These are phyloP conservation scores for Populus hybrid DNA, from an alignment of 441 rosid genomes.

Conservation along the genomic window DNA sequence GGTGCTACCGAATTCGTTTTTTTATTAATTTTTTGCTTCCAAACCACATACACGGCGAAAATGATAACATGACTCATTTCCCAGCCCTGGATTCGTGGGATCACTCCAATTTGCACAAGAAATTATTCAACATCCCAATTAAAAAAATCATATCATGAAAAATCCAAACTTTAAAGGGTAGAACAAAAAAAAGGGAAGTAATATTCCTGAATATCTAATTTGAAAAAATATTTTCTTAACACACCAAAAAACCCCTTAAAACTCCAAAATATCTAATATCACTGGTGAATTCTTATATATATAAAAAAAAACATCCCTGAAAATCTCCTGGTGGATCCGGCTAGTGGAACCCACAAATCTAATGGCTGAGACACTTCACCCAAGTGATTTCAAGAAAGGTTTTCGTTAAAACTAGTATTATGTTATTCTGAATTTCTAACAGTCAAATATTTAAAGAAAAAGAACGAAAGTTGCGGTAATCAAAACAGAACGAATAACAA, in stretches of 20 bases:
- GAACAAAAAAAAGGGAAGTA: not conserved
- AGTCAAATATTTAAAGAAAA: not conserved
- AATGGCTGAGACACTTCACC: not conserved
- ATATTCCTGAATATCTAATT: not conserved
- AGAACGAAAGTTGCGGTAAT: not conserved
- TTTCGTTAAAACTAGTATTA: not conserved
- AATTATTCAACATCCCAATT: not conserved
- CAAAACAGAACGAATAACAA: not conserved
- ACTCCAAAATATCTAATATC: not conserved
- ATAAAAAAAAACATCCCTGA: not conserved
- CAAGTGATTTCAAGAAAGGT: not conserved
- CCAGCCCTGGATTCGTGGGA: not conserved
- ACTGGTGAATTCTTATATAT: not conserved
- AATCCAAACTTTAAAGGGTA: not conserved
- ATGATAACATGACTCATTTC: not conserved
- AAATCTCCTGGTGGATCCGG: not conserved
- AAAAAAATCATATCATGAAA: not conserved
- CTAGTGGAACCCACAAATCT: not conserved
- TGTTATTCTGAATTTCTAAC: not conserved
- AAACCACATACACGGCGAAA: not conserved
- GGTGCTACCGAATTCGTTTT: not conserved
- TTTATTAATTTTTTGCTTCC: not conserved
- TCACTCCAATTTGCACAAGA: not conserved
- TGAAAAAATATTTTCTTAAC: not conserved
- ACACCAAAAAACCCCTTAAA: not conserved